Conservation (phyloP, 2,329 filamentous ascomycete genomes). For the Diplodia sapinea region DNA sequence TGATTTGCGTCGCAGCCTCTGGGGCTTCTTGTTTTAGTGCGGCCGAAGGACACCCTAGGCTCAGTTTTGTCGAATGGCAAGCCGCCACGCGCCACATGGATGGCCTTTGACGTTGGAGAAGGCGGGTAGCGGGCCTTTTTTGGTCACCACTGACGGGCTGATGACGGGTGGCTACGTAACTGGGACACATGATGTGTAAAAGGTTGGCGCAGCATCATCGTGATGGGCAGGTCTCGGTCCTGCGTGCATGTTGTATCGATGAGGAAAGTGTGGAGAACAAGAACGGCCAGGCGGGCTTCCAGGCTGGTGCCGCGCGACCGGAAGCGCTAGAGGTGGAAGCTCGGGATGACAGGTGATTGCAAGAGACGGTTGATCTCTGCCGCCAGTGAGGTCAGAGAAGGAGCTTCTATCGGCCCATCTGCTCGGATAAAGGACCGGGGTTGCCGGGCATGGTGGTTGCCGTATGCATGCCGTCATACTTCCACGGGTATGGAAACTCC, state of each 20-base stretch:
- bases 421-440: slow-evolving; percentile 15
- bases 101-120: neutral
- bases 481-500: slow-evolving; percentile 4
- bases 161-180: neutral
- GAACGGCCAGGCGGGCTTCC: neutral
- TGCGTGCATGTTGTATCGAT: neutral
- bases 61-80: neutral
- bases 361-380: neutral
- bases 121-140: neutral
- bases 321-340: slow-evolving; percentile 9
- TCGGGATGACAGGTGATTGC: slow-evolving; percentile 9
- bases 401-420: slow-evolving; percentile 21
- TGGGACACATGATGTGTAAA: neutral
- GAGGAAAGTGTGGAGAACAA: neutral
- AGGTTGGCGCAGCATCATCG: neutral
- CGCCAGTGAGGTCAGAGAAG: neutral
- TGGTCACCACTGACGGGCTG: neutral
- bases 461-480: slow-evolving; percentile 5
- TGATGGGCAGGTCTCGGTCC: neutral
- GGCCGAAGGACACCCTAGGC: neutral
- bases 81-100: neutral
- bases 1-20: neutral
- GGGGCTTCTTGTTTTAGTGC: no score
- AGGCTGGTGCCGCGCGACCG: neutral
- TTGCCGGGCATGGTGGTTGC: neutral